Conservation (phyloP, 306 rosid species). For the Lupinus albus region DNA sequence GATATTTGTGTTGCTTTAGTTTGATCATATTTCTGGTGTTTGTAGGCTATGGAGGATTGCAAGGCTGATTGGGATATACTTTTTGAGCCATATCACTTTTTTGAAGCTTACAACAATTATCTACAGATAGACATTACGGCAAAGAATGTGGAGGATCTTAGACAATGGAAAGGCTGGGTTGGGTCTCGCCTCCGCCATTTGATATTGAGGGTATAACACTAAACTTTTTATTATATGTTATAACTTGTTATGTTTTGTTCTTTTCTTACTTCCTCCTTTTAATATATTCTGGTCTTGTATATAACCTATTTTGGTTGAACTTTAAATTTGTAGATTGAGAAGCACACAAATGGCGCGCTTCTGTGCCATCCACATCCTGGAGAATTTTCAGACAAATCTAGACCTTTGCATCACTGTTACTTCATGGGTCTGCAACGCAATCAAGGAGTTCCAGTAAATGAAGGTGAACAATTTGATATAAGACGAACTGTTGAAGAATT, state of each 20-base stretch:
- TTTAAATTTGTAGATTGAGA: conserved; percentile 70
- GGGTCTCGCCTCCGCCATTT: conserved; percentile 96
- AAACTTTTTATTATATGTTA: neutral
- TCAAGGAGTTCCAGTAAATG: conserved; percentile 72
- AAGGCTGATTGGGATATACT: conserved; percentile 92
- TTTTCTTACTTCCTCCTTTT: conserved; percentile 7
- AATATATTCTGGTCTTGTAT: conserved; percentile 14
- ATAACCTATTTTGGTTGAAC: conserved; percentile 18
- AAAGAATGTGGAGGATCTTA: conserved; percentile 76
- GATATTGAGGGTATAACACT: conserved; percentile 70
- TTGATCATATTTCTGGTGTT: conserved; percentile 41
- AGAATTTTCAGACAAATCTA: conserved; percentile 77
- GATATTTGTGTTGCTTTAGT: conserved; percentile 19
- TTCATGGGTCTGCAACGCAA: conserved; percentile 95
- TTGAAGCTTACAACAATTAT: conserved; percentile 85
- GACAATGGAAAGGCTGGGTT: conserved; percentile 99
- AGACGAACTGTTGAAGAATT: conserved; percentile 77
- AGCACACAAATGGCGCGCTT: conserved; percentile 73
- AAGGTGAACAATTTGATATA: conserved; percentile 80
- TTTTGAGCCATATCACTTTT: conserved; percentile 83
- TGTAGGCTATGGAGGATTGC: conserved; percentile 81
- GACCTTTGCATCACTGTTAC: conserved; percentile 72
- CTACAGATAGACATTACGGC: conserved; percentile 82
- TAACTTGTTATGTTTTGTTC: neutral
- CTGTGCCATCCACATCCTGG: conserved; percentile 98